Evolutionary conservation across 2,329 filamentous ascomycete genomes (phyloP).

Genomic region (Fusarium bulbicola): DNA sequence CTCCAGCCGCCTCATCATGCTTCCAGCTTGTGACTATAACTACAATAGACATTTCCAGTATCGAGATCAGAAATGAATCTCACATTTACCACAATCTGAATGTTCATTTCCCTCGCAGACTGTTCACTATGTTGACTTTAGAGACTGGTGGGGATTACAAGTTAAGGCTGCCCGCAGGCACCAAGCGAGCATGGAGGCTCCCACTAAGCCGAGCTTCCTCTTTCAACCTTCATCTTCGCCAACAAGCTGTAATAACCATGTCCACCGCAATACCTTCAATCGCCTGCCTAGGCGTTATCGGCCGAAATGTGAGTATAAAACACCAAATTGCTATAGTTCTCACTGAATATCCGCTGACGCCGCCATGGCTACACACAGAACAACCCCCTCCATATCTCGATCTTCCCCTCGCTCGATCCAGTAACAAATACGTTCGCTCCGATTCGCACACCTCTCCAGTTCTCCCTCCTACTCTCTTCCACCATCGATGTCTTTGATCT

Average conservation of each 20-base stretch:
- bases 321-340: not conserved
- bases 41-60: not conserved
- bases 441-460: slow-evolving; percentile 81
- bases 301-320: slow-evolving; percentile 76
- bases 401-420: slow-evolving; percentile 80
- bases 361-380: slow-evolving; percentile 71
- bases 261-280: slow-evolving; percentile 78
- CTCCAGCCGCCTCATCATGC: slow-evolving; percentile 21
- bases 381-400: slow-evolving; percentile 91
- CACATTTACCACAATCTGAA: not conserved
- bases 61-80: not conserved
- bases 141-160: slow-evolving; percentile 29
- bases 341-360: not conserved
- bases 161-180: slow-evolving; percentile 19
- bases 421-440: slow-evolving; percentile 61
- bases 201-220: slow-evolving; percentile 30
- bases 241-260: slow-evolving; percentile 52
- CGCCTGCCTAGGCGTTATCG: slow-evolving; percentile 92
- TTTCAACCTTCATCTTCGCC: slow-evolving; percentile 27
- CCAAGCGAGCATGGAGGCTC: slow-evolving; percentile 32
- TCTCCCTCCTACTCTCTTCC: slow-evolving; percentile 88
- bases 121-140: slow-evolving; percentile 18
- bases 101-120: not conserved
- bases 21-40: not conserved
- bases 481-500: slow-evolving; percentile 95